Conservation (phyloP, 129 eudicot genomes). For the Centrapalus pauciflorus region DNA sequence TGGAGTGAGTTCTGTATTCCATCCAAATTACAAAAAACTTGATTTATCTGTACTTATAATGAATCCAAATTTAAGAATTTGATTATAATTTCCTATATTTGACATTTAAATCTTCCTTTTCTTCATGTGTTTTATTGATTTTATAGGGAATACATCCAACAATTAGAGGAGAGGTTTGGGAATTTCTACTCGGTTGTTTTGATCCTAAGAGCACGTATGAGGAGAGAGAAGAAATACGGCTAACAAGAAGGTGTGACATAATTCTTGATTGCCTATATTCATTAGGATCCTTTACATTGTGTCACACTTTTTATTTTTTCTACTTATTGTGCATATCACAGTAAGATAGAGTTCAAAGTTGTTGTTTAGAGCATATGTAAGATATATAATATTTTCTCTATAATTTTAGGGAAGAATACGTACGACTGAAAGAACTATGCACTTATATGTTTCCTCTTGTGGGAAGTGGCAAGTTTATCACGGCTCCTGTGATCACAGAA, state of each 20-base stretch:
- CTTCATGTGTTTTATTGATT: neutral
- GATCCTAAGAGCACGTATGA: slow-evolving; percentile 85
- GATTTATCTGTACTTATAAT: too few species aligned
- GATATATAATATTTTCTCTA: neutral
- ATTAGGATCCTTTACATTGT: neutral
- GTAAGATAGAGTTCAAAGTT: neutral
- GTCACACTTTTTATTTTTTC: neutral
- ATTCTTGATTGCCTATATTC: neutral
- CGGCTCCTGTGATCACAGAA: slow-evolving; percentile 80
- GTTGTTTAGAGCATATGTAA: neutral
- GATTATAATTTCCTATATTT: neutral
- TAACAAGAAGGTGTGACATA: slow-evolving; percentile 56
- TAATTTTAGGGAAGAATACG: slow-evolving; percentile 57
- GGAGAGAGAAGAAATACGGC: slow-evolving; percentile 69
- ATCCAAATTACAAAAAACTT: too few species aligned
- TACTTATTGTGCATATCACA: neutral
- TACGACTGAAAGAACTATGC: slow-evolving; percentile 60
- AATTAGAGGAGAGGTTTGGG: slow-evolving; percentile 98
- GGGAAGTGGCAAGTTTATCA: slow-evolving; percentile 79
- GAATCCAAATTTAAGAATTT: neutral
- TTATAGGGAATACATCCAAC: slow-evolving; percentile 84
- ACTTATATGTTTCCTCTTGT: slow-evolving; percentile 74
- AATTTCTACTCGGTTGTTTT: slow-evolving; percentile 84
- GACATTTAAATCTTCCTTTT: neutral
- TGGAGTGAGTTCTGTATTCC: slow-evolving; percentile 54